Percentiles rank a stretch among this genome's conserved stretches.
Conservation (phyloP, 345 rosid genomes). For the Brassica incana region DNA sequence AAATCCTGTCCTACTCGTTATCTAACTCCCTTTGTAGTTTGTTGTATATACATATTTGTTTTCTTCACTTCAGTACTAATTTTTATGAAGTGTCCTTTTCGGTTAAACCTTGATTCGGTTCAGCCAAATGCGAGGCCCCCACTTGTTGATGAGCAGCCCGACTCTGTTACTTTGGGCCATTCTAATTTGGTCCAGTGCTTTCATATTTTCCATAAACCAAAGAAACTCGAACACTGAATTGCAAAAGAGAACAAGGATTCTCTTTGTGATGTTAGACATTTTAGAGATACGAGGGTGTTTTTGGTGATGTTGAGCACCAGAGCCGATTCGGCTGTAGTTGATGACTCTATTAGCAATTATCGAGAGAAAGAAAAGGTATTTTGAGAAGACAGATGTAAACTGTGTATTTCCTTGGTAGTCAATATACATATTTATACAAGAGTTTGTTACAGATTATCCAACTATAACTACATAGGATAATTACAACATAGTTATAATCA, state of each 20-base stretch:
- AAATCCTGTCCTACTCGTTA: slow-evolving; percentile 28
- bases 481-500: too few relatives aligned
- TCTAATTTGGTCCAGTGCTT: background rate
- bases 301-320: too few relatives aligned
- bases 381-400: too few relatives aligned
- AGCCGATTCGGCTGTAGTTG: too few relatives aligned
- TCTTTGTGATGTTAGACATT: too few relatives aligned
- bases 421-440: too few relatives aligned
- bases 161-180: slow-evolving; percentile 16
- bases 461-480: too few relatives aligned
- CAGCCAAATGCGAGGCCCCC: background rate
- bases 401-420: too few relatives aligned
- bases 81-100: slow-evolving; percentile 12
- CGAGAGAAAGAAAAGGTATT: too few relatives aligned
- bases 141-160: background rate
- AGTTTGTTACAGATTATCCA: too few relatives aligned
- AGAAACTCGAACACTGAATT: background rate
- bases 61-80: background rate
- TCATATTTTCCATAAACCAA: background rate
- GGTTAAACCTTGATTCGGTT: slow-evolving; percentile 8
- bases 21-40: slow-evolving; percentile 2
- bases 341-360: too few relatives aligned
- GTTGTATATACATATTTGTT: background rate
- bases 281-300: too few relatives aligned
- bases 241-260: background rate